Base-by-base conservation (phyloP, 2,329 filamentous ascomycete genomes). In the Alternaria postmessia region DNA sequence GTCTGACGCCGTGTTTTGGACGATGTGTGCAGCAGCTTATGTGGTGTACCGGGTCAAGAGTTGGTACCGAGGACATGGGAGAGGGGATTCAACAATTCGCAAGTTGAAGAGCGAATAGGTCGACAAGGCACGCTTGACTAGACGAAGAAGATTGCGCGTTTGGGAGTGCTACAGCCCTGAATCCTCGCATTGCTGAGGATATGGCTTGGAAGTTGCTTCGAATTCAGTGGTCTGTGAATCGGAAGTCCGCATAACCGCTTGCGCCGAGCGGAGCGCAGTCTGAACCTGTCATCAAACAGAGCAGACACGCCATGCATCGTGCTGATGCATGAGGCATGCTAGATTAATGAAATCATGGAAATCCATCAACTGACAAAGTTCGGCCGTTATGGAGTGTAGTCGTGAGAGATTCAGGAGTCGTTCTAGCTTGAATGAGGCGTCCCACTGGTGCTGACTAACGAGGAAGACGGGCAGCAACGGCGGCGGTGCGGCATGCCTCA, bases 401-500 rank as follows among this genome's bases (percentile, higher is more conserved):
- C 7, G 7, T 18, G 1, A 32, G 9, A 16, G 9, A 3, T 24
- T 48, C 7, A 48, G 18, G 46, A 26, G 32, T 38, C 46, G 46
- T 14, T 32, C 32, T 14, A 38, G 32, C 20, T n/a, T 32, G 12
- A 3, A 18, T 34, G 6, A 16, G 14, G 36, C 36, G 22, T n/a
- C 43, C 36, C 20, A 32, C 44, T 20, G 30, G 26, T 28, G 57
- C 56, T 62, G 57, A 62, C 52, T 60, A 56, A 62, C 24, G 3
- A 16, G 18, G 39, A 18, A 49, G 48, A 18, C 18, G 32, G 44
- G 51, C 30, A 24, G 39, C 11, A 42, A n/a, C 20, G 34, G 14
- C 41, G 47, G 30, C 12, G 16, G 20, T 51, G 20, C 41, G 12
- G 38, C 55, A 55, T 41, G 44, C 54, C 26, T 57, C 34, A 42